Conservation (phyloP, 2,329 filamentous ascomycete genomes). For the Ceratocystis eucalypticola region DNA sequence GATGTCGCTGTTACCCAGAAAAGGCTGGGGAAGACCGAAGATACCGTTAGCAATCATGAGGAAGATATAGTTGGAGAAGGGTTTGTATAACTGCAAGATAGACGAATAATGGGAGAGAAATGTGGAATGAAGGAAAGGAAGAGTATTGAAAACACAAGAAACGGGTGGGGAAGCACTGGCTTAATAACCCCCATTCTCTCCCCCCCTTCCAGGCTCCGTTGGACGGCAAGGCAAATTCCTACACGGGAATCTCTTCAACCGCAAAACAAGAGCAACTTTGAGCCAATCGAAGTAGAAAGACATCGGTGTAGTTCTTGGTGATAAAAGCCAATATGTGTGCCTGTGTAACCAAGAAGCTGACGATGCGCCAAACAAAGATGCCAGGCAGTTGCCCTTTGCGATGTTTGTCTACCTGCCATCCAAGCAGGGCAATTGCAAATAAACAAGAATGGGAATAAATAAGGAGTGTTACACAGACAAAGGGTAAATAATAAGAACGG, state of each 20-base stretch:
- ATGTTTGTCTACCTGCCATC: not conserved
- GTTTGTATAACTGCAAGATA: not conserved
- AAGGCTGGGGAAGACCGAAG: constrained; percentile 23
- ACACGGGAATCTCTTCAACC: not conserved
- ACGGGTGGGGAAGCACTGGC: not conserved
- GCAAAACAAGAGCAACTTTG: not conserved
- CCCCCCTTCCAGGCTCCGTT: not conserved
- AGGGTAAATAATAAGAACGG: not conserved
- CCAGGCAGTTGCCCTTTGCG: not conserved
- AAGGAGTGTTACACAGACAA: not conserved
- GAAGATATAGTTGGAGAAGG: not conserved
- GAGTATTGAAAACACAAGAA: not conserved
- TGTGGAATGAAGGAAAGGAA: not conserved
- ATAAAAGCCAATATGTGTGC: not conserved
- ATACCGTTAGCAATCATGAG: constrained; percentile 5
- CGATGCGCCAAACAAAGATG: not conserved
- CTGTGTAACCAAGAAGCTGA: constrained; percentile 1
- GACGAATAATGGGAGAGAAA: not conserved
- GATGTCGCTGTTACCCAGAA: constrained; percentile 45
- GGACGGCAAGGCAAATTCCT: not conserved
- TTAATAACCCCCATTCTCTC: not conserved
- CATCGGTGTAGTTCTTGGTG: not conserved
- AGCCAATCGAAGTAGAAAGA: not conserved
- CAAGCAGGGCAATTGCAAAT: constrained; percentile 1
- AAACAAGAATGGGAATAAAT: not conserved